Base-by-base conservation (phyloP, 179 eudicot species). In the Actinidia polygama region DNA sequence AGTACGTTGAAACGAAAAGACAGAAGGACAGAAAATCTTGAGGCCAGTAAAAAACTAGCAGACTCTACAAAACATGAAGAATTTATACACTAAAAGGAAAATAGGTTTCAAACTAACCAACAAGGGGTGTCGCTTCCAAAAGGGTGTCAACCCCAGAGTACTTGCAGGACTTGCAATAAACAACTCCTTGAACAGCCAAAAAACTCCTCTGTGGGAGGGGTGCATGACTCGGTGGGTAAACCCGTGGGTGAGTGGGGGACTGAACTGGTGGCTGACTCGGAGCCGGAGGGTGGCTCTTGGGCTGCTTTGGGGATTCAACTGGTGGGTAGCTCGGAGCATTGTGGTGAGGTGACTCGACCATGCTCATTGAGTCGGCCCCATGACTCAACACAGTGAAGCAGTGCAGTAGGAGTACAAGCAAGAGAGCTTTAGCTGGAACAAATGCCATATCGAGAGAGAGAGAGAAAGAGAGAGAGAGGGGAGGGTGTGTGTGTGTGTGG, bases 121-220 rank as follows among this genome's bases (percentile, higher is more conserved):
- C 10, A 54, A 92, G 90, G 5, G 95, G 90, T 4, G 86, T 70
- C 73, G 90, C 95, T 12, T 66, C 89, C n/a, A 7, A 14, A 54
- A 92, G 89, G n/a, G 91, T 87, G 57, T 87, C 85, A 59, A 85
- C 72, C 7, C 91, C 91, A 1, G 55, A 73, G 63, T 78, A 85
- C 79, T 87, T 88, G 88, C 95, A 92, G 51, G 89, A 54, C 85
- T 92, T 92, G 88, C 92, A 92, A 24, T 69, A 91, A 15, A 92
- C 93, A 73, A 90, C 87, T 30, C 95, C 93, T 61, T 89, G 90
- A 11, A 91, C 86, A 5, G 90, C 91, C 0, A 92, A 83, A 19
- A 75, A 59, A 53, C 84, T 85, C 86, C 90, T 87, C 10, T 67
- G 55, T 12, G 64, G 72, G 49, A 81, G 83, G 49, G 85, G 86